These are phyloP conservation scores for Sarcomyxa edulis DNA, from an alignment of 768 basidiomycete genomes.

Conservation along the genomic window DNA sequence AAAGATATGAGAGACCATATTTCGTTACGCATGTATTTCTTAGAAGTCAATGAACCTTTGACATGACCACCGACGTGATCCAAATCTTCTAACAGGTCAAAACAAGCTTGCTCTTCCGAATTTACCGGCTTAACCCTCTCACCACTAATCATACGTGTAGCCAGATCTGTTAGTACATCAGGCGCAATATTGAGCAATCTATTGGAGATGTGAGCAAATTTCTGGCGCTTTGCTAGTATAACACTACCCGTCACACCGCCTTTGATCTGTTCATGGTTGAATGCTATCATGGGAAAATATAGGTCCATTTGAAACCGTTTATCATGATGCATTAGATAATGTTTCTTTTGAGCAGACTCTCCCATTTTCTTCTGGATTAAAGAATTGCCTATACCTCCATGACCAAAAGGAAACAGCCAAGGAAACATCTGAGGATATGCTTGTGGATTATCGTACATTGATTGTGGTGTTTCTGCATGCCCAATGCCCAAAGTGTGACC, in stretches of 20 bases:
- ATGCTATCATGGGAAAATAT: conserved; percentile 31
- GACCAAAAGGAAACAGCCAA: conserved; percentile 33
- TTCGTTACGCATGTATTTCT: no score
- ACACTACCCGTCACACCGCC: conserved; percentile 13
- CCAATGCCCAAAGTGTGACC: conserved; percentile 16
- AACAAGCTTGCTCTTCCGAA: conserved; percentile 28
- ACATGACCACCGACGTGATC: conserved; percentile 28
- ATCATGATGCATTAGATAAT: conserved; percentile 30
- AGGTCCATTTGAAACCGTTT: conserved; percentile 30
- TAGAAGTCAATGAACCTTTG: no score
- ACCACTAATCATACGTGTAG: conserved; percentile 15
- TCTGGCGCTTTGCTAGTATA: conserved; percentile 9
- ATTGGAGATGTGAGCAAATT: conserved; percentile 12
- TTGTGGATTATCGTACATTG: conserved; percentile 22
- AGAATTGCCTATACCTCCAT: conserved; percentile 21
- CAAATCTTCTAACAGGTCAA: conserved; percentile 24
- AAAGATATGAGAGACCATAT: no score
- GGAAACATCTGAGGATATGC: conserved; percentile 34
- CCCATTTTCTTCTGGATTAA: conserved; percentile 13
- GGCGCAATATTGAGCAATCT: conserved; percentile 11
- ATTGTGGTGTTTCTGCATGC: conserved; percentile 10
- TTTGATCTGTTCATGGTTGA: conserved; percentile 35
- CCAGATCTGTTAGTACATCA: conserved; percentile 9
- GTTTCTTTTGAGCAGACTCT: conserved; percentile 14
- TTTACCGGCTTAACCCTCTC: conserved; percentile 19